Base-by-base conservation (phyloP, 495 filamentous ascomycete species). In the Hypoxylon intermedium region DNA sequence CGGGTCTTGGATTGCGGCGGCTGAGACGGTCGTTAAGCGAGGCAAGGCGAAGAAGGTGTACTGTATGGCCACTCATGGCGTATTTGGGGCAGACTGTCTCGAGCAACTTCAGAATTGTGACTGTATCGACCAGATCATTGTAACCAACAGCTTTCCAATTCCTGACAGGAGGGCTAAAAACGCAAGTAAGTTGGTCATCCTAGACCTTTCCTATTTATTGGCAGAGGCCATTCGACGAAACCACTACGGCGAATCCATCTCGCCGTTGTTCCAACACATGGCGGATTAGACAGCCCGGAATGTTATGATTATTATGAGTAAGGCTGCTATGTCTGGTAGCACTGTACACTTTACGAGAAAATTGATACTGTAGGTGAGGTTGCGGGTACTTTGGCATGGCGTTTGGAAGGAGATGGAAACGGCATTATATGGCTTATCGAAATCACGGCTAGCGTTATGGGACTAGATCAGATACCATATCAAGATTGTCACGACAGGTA, bases 1-100 rank as follows among this genome's bases (percentile, higher is more conserved):
- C 21, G 91, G 90, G 16, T 95, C 91, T 15, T 98, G 94, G 94
- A 94, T 98, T 65, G 94, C 93, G 6, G 94, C 94, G n/a, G 94
- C 94, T 7, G 94, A 98, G 77, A 97, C 93, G 6, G 93, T 97
- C 1, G 89, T 95, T 49, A 96, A 97, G 81, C 82, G 90, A 58
- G 94, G 93, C 62, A 86, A 85, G 41, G 94, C 95, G 4, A 92
- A 90, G 71, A 92, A 89, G 73, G 94, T 98, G 36, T 97, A 97
- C 73, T 96, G 91, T 75, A 96, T 98, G 76, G 94, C 95, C 15
- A 98, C 94, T 0, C 94, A 98, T 68, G 95, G 91, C 13, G 83
- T 98, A 18, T 98, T 98, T 71, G 91, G 91, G 34, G 89, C 86
- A 31, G 88, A 97, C 66, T 91, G 90, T 50, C 83, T 98, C 9